Conservation (phyloP, 352 stramenopile species). For the Pythium rhizo-oryzae region DNA sequence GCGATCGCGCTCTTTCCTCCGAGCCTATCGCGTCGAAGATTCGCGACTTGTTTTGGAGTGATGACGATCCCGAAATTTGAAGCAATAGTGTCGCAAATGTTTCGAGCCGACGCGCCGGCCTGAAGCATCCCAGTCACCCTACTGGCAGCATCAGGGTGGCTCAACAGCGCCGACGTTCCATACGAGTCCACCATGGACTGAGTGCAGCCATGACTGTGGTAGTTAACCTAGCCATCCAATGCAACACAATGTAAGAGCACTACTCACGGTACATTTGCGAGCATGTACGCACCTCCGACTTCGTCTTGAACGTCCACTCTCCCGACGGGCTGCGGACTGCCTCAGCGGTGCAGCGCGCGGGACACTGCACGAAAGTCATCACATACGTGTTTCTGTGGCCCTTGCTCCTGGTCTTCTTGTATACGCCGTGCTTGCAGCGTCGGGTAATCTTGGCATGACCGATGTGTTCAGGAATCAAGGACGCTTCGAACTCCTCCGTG, state of each 20-base stretch:
- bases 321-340: neutral
- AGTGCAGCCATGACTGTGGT: neutral
- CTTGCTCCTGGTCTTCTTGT: neutral
- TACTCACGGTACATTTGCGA: no score
- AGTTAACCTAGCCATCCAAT: neutral
- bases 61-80: neutral
- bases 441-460: neutral
- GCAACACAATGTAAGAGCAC: no score
- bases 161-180: neutral
- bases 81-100: constrained; percentile 5
- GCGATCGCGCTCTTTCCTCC: neutral
- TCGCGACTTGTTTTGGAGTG: constrained; percentile 12
- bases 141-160: neutral
- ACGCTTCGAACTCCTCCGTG: neutral
- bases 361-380: neutral
- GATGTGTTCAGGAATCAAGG: neutral
- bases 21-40: constrained; percentile 1
- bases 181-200: neutral
- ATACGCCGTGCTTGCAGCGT: neutral
- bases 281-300: neutral
- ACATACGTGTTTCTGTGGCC: neutral
- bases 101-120: neutral
- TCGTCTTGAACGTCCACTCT: neutral
- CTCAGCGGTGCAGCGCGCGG: neutral
- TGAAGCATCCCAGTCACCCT: neutral